Evolutionary conservation across 768 basidiomycete genomes (phyloP).

Genomic region (Hortiboletus flavorubellus): DNA sequence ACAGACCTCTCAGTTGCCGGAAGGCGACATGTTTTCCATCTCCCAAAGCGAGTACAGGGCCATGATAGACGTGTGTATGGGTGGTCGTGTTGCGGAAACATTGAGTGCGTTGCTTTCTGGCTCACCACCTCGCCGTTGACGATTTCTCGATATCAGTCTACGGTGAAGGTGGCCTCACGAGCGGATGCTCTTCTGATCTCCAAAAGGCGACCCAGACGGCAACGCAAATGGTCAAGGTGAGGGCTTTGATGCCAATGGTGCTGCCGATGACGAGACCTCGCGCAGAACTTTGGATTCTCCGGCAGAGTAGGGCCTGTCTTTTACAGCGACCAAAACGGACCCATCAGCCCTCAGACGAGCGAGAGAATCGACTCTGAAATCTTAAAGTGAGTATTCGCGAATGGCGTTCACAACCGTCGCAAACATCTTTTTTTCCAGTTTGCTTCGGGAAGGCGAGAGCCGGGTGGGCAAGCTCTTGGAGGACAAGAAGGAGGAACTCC

Average conservation of each 20-base stretch:
- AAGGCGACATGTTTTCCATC: conserved; percentile 70
- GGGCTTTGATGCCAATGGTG: conserved; percentile 10
- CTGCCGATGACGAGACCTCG: background rate
- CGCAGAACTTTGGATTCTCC: conserved; percentile 76
- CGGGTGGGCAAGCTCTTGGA: conserved; percentile 65
- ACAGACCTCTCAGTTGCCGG: conserved; percentile 75
- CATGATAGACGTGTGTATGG: conserved; percentile 88
- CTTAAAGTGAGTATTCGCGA: conserved; percentile 51
- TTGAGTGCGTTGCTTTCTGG: conserved; percentile 49
- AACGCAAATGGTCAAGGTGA: conserved; percentile 84
- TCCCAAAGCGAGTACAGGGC: conserved; percentile 74
- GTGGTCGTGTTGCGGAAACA: conserved; percentile 94
- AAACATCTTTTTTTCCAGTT: conserved; percentile 27
- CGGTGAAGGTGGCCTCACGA: conserved; percentile 83
- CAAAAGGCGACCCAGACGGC: conserved; percentile 76
- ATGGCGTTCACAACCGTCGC: no score
- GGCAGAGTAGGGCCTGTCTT: conserved; percentile 78
- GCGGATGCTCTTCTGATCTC: conserved; percentile 90
- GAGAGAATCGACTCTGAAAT: conserved; percentile 90
- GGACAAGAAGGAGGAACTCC: conserved; percentile 68
- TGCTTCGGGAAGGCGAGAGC: conserved; percentile 68
- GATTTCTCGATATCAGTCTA: conserved; percentile 53
- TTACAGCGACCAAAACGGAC: conserved; percentile 68
- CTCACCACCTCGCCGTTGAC: conserved; percentile 1
- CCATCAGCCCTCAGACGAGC: conserved; percentile 69